Evolutionary conservation across 2,329 filamentous ascomycete species (phyloP).

Genomic region (Pyrenochaeta sp.): DNA sequence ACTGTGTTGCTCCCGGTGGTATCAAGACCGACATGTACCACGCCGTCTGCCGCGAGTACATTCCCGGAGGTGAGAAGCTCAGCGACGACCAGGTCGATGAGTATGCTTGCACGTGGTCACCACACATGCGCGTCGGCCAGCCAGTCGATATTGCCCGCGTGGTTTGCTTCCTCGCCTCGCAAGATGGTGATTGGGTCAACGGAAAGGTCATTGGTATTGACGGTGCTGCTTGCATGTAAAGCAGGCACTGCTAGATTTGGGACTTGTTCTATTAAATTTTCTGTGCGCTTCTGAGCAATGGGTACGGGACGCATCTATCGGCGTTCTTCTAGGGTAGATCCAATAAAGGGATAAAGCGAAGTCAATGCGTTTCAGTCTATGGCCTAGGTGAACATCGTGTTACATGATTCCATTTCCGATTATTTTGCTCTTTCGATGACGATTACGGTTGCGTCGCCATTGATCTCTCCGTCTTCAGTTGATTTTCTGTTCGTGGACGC

Average conservation of each 20-base stretch:
- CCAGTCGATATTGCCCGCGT: conserved; percentile 73
- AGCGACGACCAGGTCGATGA: conserved; percentile 66
- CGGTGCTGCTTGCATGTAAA: conserved; percentile 54
- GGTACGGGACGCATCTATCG: conserved; percentile 19
- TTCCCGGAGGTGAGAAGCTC: conserved; percentile 64
- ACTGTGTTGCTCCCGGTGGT: conserved; percentile 66
- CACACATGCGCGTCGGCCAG: conserved; percentile 70
- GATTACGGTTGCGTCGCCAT: no score
- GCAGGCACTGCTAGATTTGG: conserved; percentile 1
- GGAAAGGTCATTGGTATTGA: conserved; percentile 62
- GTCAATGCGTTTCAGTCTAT: no score
- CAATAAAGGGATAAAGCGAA: conserved; percentile 4
- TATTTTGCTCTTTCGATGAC: no score
- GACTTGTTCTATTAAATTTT: conserved; percentile 14
- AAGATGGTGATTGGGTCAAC: conserved; percentile 65
- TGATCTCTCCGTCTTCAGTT: no score
- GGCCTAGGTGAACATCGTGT: no score
- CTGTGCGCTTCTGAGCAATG: conserved; percentile 14
- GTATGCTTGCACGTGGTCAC: conserved; percentile 70
- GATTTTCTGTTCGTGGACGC: no score
- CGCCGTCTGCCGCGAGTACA: conserved; percentile 69
- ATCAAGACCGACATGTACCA: conserved; percentile 68
- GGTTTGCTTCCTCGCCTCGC: conserved; percentile 65
- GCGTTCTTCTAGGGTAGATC: conserved; percentile 23
- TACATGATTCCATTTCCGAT: no score